Conservation (phyloP, 805 yeast genomes). For the Kregervanrija delftensis region DNA sequence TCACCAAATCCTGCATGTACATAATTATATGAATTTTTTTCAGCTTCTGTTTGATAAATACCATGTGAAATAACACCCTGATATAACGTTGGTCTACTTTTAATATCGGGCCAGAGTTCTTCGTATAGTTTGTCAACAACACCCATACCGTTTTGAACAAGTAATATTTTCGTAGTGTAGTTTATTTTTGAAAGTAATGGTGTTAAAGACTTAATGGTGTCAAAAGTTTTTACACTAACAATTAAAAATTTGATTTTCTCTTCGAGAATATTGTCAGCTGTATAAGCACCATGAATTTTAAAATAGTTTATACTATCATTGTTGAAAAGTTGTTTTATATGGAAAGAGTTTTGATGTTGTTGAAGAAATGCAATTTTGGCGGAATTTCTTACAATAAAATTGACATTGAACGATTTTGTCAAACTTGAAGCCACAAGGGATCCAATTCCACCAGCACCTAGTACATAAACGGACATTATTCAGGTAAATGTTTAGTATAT, state of each 20-base stretch:
- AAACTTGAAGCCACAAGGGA: constrained; percentile 23
- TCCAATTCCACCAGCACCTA: constrained; percentile 33
- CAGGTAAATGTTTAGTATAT: too few species aligned
- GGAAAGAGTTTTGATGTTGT: constrained; percentile 12
- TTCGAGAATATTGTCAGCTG: constrained; percentile 15
- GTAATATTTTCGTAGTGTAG: constrained; percentile 46
- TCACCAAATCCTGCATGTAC: constrained; percentile 71
- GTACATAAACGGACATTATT: constrained; percentile 18
- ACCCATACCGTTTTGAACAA: constrained; percentile 89
- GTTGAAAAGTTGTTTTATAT: constrained; percentile 21
- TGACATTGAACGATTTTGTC: constrained; percentile 14
- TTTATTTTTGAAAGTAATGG: constrained; percentile 46
- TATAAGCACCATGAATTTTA: constrained; percentile 13
- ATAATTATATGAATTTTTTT: constrained; percentile 32
- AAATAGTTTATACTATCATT: constrained; percentile 8
- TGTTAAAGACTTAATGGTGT: constrained; percentile 55
- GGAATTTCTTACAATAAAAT: constrained; percentile 22
- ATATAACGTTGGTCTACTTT: constrained; percentile 47
- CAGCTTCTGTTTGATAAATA: constrained; percentile 39
- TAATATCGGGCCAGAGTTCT: constrained; percentile 44
- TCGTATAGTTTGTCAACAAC: constrained; percentile 43
- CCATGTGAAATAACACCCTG: constrained; percentile 87
- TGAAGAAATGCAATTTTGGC: constrained; percentile 17
- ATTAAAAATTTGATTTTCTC: constrained; percentile 34
- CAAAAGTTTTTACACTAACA: constrained; percentile 75